phyloP scores from a whole-genome alignment of 169 alveolate genomes.

The Babesia sp. region DNA sequence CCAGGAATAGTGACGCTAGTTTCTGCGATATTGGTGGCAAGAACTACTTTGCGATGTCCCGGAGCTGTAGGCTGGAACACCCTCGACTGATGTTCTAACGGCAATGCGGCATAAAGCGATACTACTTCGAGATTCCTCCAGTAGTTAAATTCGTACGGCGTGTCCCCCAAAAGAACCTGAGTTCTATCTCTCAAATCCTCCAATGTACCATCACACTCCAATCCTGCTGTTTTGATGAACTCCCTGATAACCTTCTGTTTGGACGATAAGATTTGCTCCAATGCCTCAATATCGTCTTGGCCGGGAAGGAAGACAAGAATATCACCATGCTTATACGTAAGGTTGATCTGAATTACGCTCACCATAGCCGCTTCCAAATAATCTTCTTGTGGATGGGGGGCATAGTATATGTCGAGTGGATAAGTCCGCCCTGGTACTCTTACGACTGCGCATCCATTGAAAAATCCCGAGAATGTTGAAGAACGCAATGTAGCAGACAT shows the following conservation, averaged over 20 bases:
- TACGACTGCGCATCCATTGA: slow-evolving; percentile 47
- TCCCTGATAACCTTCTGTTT: slow-evolving; percentile 64
- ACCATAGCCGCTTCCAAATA: slow-evolving; percentile 66
- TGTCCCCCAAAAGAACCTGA: slow-evolving; percentile 51
- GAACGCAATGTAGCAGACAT: slow-evolving; percentile 93
- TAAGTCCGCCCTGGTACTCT: slow-evolving; percentile 44
- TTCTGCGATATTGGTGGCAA: slow-evolving; percentile 94
- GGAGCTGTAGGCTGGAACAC: slow-evolving; percentile 94
- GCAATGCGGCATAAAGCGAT: slow-evolving; percentile 96
- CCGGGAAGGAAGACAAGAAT: slow-evolving; percentile 94
- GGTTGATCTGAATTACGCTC: slow-evolving; percentile 33
- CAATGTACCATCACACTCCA: slow-evolving; percentile 64
- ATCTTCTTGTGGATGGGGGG: slow-evolving; percentile 56
- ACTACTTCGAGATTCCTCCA: slow-evolving; percentile 64
- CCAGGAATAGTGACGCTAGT: slow-evolving; percentile 96
- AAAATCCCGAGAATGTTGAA: slow-evolving; percentile 79
- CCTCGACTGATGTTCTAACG: slow-evolving; percentile 90
- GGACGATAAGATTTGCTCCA: slow-evolving; percentile 65
- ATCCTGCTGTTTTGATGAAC: slow-evolving; percentile 14
- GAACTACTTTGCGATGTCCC: slow-evolving; percentile 50
- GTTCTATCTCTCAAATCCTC: slow-evolving; percentile 69
- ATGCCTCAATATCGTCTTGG: slow-evolving; percentile 93
- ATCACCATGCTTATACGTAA: slow-evolving; percentile 82
- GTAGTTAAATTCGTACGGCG: slow-evolving; percentile 35
- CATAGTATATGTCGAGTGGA: slow-evolving; percentile 57